phyloP scores from a whole-genome alignment of 768 basidiomycete species.

The Lactarius deliciosus region DNA sequence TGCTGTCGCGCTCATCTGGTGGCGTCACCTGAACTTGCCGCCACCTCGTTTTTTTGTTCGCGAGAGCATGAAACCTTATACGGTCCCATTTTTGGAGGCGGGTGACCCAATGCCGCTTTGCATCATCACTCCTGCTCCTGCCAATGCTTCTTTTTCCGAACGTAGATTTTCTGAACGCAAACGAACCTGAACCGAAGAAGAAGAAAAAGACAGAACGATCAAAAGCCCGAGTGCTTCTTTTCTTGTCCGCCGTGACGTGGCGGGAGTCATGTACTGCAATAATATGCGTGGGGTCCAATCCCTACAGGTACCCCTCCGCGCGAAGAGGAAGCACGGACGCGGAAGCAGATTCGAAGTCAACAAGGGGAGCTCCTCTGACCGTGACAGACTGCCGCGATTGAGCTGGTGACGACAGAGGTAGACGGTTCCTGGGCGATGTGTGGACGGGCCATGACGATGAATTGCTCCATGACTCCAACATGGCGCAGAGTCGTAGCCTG shows the following conservation, averaged over 20 bases:
- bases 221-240: neutral
- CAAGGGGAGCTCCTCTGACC: neutral
- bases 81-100: neutral
- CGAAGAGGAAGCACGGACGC: neutral
- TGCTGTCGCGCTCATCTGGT: neutral
- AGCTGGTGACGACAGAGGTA: neutral
- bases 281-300: neutral
- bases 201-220: neutral
- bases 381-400: neutral
- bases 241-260: neutral
- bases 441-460: neutral
- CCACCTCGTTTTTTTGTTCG: neutral
- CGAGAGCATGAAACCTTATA: neutral
- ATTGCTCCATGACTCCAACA: neutral
- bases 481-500: neutral
- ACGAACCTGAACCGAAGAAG: neutral
- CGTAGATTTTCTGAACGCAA: no score
- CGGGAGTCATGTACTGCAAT: neutral
- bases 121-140: neutral
- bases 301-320: neutral
- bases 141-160: neutral
- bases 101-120: neutral
- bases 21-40: no score
- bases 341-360: neutral
- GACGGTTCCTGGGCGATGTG: no score